Evolutionary conservation across 495 filamentous ascomycete species (phyloP), one percentile per base, ranked within the genome.

Genomic region (Penicillium waksmanii): DNA sequence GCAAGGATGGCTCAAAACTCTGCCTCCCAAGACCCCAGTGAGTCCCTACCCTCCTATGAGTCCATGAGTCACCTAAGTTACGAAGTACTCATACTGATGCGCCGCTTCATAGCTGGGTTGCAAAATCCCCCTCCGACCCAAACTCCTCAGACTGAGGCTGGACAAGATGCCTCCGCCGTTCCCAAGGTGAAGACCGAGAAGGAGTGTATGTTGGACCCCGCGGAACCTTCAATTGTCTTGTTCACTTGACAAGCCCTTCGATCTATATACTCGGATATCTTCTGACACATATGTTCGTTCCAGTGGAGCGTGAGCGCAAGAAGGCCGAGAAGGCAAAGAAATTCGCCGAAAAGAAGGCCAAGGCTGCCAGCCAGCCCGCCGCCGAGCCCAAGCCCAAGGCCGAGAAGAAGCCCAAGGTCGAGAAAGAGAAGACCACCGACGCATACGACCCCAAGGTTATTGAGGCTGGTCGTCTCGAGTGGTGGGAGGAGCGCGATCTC

Each of bases 401-500:
- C 48, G 76, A 82, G 60, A 83, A 85, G 74, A 81, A 82, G 67
- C 73, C 74, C 43, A 82, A 84, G 69, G 70, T 82, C 58, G 78
- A 82, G 70, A 78, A 78, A 66, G 75, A 78, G 38, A 83, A 80
- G 70, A 80, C 78, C 21, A 64, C 72, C 50, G 84, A 84, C 60
- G 84, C 81, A 31, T 86, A 86, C 61, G 81, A 84, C 34, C 83
- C 84, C 18, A 76, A 78, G 58, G 74, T 73, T 21, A 84, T 87
- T 50, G 84, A 86, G 70, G 72, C 70, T 11, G 81, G 79, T 21
- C 81, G 84, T 65, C 80, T 81, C 55, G 77, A 82, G 21, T 86
- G 83, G 83, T 86, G 84, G 84, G 82, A 86, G 66, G 76, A 81
- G 70, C 77, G 79, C 55, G 86, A 82, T 49, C 88, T 91, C 73